These are phyloP conservation scores for Chrysosporium keratinophilum DNA, from an alignment of 2,329 filamentous ascomycete genomes.

Conservation along the genomic window DNA sequence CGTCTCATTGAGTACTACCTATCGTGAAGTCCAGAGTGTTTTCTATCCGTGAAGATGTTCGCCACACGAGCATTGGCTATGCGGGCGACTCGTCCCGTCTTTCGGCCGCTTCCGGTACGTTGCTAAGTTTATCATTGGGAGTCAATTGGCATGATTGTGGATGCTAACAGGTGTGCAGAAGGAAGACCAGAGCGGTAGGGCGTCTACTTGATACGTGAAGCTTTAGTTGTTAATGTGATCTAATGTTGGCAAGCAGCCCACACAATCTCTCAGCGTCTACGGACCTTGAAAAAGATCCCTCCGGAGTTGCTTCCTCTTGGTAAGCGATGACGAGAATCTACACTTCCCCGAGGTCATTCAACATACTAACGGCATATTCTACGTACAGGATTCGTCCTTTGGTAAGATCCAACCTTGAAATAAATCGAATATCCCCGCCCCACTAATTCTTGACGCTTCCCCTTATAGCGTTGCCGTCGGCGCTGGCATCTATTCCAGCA, in stretches of 20 bases:
- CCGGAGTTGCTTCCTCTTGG: slow-evolving; percentile 90
- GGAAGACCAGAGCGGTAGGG: slow-evolving; percentile 10
- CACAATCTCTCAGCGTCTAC: slow-evolving; percentile 90
- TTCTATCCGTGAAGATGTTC: slow-evolving; percentile 1
- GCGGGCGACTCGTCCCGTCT: slow-evolving; percentile 7
- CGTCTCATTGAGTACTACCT: background rate
- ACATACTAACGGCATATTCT: slow-evolving; percentile 19
- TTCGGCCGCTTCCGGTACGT: slow-evolving; percentile 11
- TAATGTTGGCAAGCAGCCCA: slow-evolving; percentile 53
- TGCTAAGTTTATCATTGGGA: background rate
- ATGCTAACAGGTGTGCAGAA: slow-evolving; percentile 9
- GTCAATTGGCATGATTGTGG: background rate
- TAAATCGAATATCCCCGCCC: slow-evolving; percentile 15
- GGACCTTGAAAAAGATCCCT: slow-evolving; percentile 79
- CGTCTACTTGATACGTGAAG: background rate
- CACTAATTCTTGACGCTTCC: slow-evolving; percentile 16
- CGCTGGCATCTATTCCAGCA: slow-evolving; percentile 72
- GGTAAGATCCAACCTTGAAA: slow-evolving; percentile 45
- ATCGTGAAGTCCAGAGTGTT: background rate
- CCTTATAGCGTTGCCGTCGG: slow-evolving; percentile 52
- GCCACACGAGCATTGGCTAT: slow-evolving; percentile 10
- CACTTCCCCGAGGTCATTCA: background rate
- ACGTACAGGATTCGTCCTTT: slow-evolving; percentile 66
- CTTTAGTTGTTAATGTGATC: background rate
- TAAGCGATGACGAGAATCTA: slow-evolving; percentile 42